A percentile compares a stretch with the other conserved stretches of the same genome.
Evolutionary conservation across 306 rosid genomes (phyloP).

Genomic region (Trifolium pratense): DNA sequence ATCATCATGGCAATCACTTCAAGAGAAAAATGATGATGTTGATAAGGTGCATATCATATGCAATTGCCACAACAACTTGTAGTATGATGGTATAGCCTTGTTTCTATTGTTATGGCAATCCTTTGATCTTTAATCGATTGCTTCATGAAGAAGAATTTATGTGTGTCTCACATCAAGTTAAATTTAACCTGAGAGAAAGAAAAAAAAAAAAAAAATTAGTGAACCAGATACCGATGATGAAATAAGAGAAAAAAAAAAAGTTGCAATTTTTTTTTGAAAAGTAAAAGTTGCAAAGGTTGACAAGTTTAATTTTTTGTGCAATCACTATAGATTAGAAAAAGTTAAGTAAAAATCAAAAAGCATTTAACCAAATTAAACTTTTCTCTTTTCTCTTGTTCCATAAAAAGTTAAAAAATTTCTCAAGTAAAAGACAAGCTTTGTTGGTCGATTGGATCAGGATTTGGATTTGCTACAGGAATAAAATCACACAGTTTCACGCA

Average conservation of each 20-base stretch:
- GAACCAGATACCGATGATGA: too few relatives aligned
- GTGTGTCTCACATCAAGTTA: too few relatives aligned
- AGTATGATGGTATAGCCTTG: background rate
- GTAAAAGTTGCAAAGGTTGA: background rate
- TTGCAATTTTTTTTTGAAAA: too few relatives aligned
- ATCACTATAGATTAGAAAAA: background rate
- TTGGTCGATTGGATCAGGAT: background rate
- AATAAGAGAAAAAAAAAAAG: too few relatives aligned
- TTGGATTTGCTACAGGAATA: too few relatives aligned
- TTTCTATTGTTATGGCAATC: background rate
- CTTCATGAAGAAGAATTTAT: background rate
- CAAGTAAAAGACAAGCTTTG: background rate
- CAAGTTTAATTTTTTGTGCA: background rate
- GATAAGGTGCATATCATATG: background rate
- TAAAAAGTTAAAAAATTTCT: background rate
- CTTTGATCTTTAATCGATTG: background rate
- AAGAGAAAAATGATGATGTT: background rate
- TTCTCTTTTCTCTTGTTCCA: background rate
- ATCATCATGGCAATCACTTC: constrained; percentile 8
- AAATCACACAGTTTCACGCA: too few relatives aligned
- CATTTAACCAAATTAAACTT: background rate
- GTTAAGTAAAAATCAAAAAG: background rate
- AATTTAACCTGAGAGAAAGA: too few relatives aligned
- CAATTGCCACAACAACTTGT: background rate
- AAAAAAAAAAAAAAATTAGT: too few relatives aligned